Evolutionary conservation across 257 asterid species (phyloP), one percentile per base, ranked within the genome.

Genomic region (Solanum clarkiae): DNA sequence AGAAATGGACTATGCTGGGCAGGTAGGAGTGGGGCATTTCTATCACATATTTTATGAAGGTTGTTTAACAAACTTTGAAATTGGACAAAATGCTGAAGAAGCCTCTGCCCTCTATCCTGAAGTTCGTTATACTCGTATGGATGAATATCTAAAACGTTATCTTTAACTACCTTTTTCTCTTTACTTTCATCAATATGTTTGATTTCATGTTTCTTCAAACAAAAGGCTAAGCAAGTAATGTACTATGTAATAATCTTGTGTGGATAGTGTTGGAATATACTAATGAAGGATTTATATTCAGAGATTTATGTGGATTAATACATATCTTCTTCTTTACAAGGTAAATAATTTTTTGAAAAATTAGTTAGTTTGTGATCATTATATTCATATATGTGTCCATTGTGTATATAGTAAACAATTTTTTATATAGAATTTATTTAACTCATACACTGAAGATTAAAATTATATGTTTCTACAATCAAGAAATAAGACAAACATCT

Each of bases 1-100:
- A 93, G 98, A 77, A 47, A 88, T 86, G 26, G 92, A 92, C 63
- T 91, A 81, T 68, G 95, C 83, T 17, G 70, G 7, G 40, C 94
- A 92, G 88, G 98, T 92, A 26, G 98, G 94, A 80, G 16, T 93
- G n/a, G 92, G 98, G 7, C 99, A 94, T 90, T 93, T 92, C 89
- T 92, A 94, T 56, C 96, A 94, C 83, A 90, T 95, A 4, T 94
- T 92, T 90, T 94, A 92, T 4, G 97, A 95, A 49, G 98, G 98
- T 12, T 92, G 99, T 86, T 84, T 91, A 87, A 94, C 97, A 22
- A 94, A 90, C 88, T 94, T 95, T 70, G 95, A 92, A 77, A 92
- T 92, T 12, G 95, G 92, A 40, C 93, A 93, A 87, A 82, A 88
- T 32, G 94, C 90, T 7, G 95, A 88, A 88, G 98, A 95, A 87